These are phyloP conservation scores for Penicillium griseofulvum DNA, from an alignment of 2,329 filamentous ascomycete species.

Conservation along the genomic window DNA sequence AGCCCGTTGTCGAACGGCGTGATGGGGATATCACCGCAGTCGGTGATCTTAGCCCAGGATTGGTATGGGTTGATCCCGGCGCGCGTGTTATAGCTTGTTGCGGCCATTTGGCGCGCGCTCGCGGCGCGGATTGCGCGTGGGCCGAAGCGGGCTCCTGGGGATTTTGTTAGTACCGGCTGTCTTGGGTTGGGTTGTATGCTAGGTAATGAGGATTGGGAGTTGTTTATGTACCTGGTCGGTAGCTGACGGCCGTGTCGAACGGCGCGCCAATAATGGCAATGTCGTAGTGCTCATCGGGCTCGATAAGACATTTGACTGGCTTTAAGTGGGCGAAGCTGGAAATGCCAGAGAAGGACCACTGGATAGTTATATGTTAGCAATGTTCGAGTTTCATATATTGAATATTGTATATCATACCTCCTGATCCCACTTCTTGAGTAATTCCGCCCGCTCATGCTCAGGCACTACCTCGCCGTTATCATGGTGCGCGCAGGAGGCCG, in stretches of 20 bases:
- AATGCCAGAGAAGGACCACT: constrained; percentile 71
- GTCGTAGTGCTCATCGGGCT: constrained; percentile 62
- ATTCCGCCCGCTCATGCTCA: constrained; percentile 41
- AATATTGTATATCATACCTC: constrained; percentile 35
- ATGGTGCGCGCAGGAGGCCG: constrained; percentile 40
- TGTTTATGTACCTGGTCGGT: constrained; percentile 59
- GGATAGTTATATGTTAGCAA: background rate
- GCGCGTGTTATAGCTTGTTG: constrained; percentile 78
- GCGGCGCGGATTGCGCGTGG: constrained; percentile 84
- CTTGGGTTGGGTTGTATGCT: background rate
- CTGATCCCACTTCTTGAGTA: constrained; percentile 49
- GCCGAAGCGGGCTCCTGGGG: constrained; percentile 69
- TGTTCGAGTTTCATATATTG: background rate
- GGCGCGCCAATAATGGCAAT: constrained; percentile 71
- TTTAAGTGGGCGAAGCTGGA: constrained; percentile 71
- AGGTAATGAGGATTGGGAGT: background rate
- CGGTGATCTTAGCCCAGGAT: constrained; percentile 73
- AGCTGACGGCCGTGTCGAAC: constrained; percentile 71
- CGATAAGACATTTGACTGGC: constrained; percentile 67
- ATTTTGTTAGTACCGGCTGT: background rate
- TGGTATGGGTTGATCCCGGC: constrained; percentile 80
- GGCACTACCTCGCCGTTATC: constrained; percentile 41
- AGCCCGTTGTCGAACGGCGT: constrained; percentile 83
- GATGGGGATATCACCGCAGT: constrained; percentile 88
- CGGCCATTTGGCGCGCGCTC: constrained; percentile 74